phyloP scores from a whole-genome alignment of 2,329 filamentous ascomycete genomes.

The Acephala macrosclerotiorum region DNA sequence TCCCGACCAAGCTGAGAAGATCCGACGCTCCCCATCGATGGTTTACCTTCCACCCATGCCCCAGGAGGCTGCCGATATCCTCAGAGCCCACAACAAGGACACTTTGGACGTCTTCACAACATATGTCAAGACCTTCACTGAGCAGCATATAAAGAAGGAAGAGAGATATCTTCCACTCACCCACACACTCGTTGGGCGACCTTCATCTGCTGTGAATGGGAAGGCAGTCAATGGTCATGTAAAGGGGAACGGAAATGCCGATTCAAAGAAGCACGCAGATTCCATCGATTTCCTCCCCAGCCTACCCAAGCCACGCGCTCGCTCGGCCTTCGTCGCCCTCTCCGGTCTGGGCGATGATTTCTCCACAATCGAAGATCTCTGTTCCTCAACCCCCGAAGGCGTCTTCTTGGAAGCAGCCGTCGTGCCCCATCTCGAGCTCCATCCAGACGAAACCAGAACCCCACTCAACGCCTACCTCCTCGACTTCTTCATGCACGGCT shows the following conservation, averaged over 20 bases:
- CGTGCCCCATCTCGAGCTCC: slow-evolving; percentile 72
- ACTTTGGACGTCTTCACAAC: slow-evolving; percentile 70
- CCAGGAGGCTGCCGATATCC: slow-evolving; percentile 58
- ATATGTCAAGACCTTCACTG: slow-evolving; percentile 74
- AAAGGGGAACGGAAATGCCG: slow-evolving; percentile 22
- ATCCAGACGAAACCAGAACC: slow-evolving; percentile 57
- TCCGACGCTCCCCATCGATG: slow-evolving; percentile 66
- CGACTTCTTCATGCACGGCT: slow-evolving; percentile 80
- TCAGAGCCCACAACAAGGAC: slow-evolving; percentile 68
- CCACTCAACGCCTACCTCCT: slow-evolving; percentile 74
- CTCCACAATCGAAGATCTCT: slow-evolving; percentile 70
- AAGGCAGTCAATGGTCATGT: slow-evolving; percentile 26
- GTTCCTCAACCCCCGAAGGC: slow-evolving; percentile 67
- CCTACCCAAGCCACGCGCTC: slow-evolving; percentile 54
- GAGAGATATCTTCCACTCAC: slow-evolving; percentile 43
- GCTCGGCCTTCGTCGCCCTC: slow-evolving; percentile 75
- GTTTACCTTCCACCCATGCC: slow-evolving; percentile 73
- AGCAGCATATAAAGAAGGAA: slow-evolving; percentile 58
- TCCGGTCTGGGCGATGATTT: slow-evolving; percentile 74
- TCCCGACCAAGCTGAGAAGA: slow-evolving; percentile 55
- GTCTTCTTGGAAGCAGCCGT: slow-evolving; percentile 79
- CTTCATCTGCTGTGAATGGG: slow-evolving; percentile 17
- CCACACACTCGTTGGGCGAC: slow-evolving; percentile 34
- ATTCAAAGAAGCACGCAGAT: slow-evolving; percentile 22
- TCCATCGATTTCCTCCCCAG: slow-evolving; percentile 34